Conservation (phyloP, 345 rosid genomes). For the Trapa bicornis region DNA sequence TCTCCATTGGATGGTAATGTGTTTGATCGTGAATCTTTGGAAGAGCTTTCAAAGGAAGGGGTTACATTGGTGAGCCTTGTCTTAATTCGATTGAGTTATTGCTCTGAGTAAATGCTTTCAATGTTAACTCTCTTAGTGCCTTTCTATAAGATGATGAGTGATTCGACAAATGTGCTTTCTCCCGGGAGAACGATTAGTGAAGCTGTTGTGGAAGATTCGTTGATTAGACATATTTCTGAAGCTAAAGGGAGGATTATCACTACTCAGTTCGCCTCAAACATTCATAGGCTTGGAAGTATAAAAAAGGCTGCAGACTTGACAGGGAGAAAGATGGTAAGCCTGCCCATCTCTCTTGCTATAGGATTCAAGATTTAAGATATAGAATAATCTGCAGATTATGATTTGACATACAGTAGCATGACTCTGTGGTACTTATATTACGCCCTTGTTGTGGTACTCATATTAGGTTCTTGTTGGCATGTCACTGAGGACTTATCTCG, state of each 20-base stretch:
- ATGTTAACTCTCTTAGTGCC: neutral
- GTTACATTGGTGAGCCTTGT: constrained; percentile 65
- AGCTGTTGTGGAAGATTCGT: constrained; percentile 69
- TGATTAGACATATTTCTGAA: constrained; percentile 61
- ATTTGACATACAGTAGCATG: neutral
- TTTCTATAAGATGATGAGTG: constrained; percentile 86
- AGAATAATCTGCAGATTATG: neutral
- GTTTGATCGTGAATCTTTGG: constrained; percentile 75
- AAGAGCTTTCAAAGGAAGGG: constrained; percentile 94
- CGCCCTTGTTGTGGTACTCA: neutral
- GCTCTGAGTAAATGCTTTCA: neutral
- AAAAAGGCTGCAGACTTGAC: constrained; percentile 94
- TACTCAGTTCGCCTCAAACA: constrained; percentile 95
- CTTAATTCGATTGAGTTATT: neutral
- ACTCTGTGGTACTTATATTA: too few species aligned
- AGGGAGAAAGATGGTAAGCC: constrained; percentile 62
- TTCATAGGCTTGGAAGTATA: constrained; percentile 93
- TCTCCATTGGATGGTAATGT: constrained; percentile 82
- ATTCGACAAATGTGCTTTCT: constrained; percentile 88
- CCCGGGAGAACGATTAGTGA: constrained; percentile 95
- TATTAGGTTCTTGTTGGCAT: constrained; percentile 87
- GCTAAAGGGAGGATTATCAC: constrained; percentile 91
- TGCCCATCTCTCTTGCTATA: neutral
- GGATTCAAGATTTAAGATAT: neutral
- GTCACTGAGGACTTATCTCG: constrained; percentile 91